These are phyloP conservation scores for Aurinia saxatilis DNA, from an alignment of 345 rosid species.

Conservation along the genomic window DNA sequence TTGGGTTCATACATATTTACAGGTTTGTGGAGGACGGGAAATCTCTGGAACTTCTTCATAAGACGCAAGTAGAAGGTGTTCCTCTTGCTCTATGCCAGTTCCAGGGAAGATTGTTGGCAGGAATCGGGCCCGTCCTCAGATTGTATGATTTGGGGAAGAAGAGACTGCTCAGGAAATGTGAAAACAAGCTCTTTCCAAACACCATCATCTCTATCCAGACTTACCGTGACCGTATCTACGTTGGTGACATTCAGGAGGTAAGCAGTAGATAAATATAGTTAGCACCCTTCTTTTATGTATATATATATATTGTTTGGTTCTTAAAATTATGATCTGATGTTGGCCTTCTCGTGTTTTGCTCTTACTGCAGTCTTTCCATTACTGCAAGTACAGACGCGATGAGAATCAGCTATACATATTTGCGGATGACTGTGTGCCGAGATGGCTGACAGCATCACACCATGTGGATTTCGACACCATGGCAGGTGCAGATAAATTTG, in stretches of 20 bases:
- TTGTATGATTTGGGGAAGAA: constrained; percentile 89
- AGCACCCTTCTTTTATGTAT: not conserved
- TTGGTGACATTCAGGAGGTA: constrained; percentile 97
- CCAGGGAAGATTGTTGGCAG: constrained; percentile 93
- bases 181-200: constrained; percentile 92
- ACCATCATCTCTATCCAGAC: constrained; percentile 67
- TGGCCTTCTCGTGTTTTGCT: not conserved
- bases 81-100: constrained; percentile 90
- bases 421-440: constrained; percentile 91
- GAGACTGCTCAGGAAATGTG: constrained; percentile 89
- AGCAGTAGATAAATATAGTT: constrained; percentile 6
- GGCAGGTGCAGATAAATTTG: constrained; percentile 98
- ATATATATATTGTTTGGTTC: not conserved
- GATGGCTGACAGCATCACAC: constrained; percentile 93
- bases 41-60: constrained; percentile 82
- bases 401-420: constrained; percentile 95
- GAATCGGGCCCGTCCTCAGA: constrained; percentile 83
- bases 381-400: constrained; percentile 97
- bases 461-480: constrained; percentile 90
- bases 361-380: constrained; percentile 81
- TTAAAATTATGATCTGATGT: not conserved
- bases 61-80: constrained; percentile 92
- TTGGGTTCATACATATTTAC: constrained; percentile 85
- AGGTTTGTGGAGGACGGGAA: constrained; percentile 89
- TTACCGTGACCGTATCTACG: constrained; percentile 91